Base-by-base conservation (phyloP, 1,284 basidiomycete genomes). In the Boletus sp. region DNA sequence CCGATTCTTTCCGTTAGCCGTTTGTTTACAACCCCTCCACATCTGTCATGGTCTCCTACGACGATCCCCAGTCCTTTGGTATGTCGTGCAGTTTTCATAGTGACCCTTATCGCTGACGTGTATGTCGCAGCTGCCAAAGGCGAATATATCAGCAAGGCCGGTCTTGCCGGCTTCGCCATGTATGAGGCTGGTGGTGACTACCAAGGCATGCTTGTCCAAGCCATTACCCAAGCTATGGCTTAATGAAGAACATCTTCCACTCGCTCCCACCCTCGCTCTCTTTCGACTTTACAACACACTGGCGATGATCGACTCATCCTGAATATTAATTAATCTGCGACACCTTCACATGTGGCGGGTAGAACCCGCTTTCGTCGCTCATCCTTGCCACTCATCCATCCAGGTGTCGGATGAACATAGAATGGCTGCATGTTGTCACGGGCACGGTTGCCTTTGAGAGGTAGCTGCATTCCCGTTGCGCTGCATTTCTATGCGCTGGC, bases 161-260 rank as follows among this genome's bases (percentile, higher is more conserved):
- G 73, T 10, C 68, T 87, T n/a, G 72, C 64, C 27, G 84, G 84
- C 12, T 85, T 81, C 55, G 72, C 81, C 12, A 73, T 83, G 66
- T 86, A 81, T 73, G 78, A 86, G 60, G 72, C 75, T 27, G 80
- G 74, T 40, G 80, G 81, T 12, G 84, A 86, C 65, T 74, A 67
- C 52, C 60, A 78, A 20, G 72, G 81, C 59, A 71, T 75, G 23
- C 70, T 87, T 22, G 61, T 84, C 41, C 67, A 78, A 54, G 71
- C 82, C 13, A 81, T 86, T 55, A 65, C 68, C 44, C 41, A 13
- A 3, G 64, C 55, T 6, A 61, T 65, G 50, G 46, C 50, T 22
- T 64, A 8, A 60, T 46, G 19, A 30, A 42, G 26, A n/a, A 49
- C 27, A 14, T 46, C 46, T 29, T 46, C 3, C 58, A 46, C 33